Evolutionary conservation across 2,329 filamentous ascomycete genomes (phyloP).

Genomic region (Acarospora socialis): DNA sequence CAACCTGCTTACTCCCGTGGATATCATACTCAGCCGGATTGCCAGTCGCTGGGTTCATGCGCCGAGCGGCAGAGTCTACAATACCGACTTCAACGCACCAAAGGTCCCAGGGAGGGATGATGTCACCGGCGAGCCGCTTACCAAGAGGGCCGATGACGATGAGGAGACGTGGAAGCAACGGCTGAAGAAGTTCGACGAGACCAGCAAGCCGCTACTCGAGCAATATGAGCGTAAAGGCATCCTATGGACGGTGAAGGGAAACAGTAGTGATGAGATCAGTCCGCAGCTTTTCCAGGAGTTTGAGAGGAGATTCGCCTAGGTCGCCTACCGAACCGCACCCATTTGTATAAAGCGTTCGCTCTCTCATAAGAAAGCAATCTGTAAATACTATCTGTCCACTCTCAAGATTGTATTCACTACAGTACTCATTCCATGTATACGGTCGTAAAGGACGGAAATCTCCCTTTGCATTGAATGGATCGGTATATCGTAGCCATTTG

Average conservation of each 20-base stretch:
- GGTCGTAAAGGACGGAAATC: too few relatives aligned
- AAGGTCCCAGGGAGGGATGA: slow-evolving; percentile 72
- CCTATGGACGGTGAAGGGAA: slow-evolving; percentile 72
- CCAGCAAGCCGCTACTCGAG: slow-evolving; percentile 68
- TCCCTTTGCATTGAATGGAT: too few relatives aligned
- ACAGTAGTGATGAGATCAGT: slow-evolving; percentile 87
- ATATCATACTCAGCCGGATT: slow-evolving; percentile 80
- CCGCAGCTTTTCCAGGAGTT: slow-evolving; percentile 80
- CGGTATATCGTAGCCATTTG: too few relatives aligned
- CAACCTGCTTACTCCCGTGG: slow-evolving; percentile 68
- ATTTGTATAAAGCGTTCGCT: too few relatives aligned
- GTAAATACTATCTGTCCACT: too few relatives aligned
- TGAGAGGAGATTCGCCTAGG: slow-evolving; percentile 53
- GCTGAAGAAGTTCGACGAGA: slow-evolving; percentile 73
- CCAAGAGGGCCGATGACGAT: slow-evolving; percentile 72
- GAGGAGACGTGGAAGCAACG: slow-evolving; percentile 73
- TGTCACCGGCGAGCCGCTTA: slow-evolving; percentile 73
- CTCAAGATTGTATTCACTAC: too few relatives aligned
- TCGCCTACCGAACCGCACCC: too few relatives aligned
- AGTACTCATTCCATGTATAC: too few relatives aligned
- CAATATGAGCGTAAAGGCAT: slow-evolving; percentile 78
- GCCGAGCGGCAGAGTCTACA: slow-evolving; percentile 84
- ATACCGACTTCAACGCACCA: slow-evolving; percentile 82
- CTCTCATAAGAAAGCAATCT: too few relatives aligned
- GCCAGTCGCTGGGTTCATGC: slow-evolving; percentile 87